Evolutionary conservation across 257 asterid species (phyloP).

Genomic region (Fraxinus americana): DNA sequence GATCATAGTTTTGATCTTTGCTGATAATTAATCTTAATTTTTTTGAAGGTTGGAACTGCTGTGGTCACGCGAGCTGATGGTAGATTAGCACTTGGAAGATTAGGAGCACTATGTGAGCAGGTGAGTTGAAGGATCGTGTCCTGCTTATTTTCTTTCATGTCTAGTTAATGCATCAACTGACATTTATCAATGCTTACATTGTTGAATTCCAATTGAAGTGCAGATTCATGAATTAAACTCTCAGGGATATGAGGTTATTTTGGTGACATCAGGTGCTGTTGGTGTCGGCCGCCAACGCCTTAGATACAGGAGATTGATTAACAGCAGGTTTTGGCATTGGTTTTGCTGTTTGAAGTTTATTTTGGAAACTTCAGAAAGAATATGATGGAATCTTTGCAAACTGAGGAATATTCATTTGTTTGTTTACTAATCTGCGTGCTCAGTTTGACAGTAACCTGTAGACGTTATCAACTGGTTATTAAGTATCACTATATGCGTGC

Average conservation of each 20-base stretch:
- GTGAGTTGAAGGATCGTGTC: conserved; percentile 36
- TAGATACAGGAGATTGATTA: conserved; percentile 66
- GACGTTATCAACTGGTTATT: neutral
- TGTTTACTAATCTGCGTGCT: neutral
- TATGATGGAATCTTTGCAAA: conserved; percentile 15
- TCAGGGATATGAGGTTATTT: conserved; percentile 88
- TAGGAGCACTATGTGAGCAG: conserved; percentile 99
- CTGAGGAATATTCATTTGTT: neutral
- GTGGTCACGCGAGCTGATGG: conserved; percentile 78
- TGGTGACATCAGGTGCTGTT: conserved; percentile 98
- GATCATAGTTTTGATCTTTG: conserved; percentile 14
- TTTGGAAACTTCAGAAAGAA: conserved; percentile 15
- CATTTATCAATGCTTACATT: conserved; percentile 22
- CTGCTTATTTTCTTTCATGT: conserved; percentile 2
- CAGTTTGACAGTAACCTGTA: neutral
- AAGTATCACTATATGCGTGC: neutral
- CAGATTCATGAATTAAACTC: conserved; percentile 91
- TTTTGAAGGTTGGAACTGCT: conserved; percentile 79
- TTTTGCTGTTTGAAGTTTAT: neutral
- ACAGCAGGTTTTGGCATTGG: conserved; percentile 70
- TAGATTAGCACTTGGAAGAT: conserved; percentile 92
- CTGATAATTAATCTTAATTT: conserved; percentile 7
- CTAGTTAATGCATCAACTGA: conserved; percentile 14
- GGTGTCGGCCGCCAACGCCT: conserved; percentile 97
- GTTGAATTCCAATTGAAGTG: conserved; percentile 33